Evolutionary conservation across 202 grass and related monocot genomes (phyloP).

Genomic region (Bolboschoenoplectus hybrid): DNA sequence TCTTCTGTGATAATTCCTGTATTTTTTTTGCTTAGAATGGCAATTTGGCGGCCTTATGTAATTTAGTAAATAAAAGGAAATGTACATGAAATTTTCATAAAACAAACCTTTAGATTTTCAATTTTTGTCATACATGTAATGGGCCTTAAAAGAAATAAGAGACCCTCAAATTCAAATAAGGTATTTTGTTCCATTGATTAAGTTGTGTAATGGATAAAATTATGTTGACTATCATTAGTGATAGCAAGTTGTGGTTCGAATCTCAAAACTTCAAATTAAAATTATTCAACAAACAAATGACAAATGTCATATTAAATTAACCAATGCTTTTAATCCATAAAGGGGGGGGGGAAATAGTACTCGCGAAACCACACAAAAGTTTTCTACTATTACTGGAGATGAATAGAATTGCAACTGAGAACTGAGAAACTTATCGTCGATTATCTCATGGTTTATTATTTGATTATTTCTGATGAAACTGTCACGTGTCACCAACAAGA

Average conservation of each 20-base stretch:
- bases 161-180: background rate
- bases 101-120: background rate
- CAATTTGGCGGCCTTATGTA: background rate
- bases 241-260: background rate
- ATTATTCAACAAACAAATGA: background rate
- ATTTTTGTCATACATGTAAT: background rate
- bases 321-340: too few species aligned
- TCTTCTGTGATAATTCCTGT: too few species aligned
- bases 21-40: too few species aligned
- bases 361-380: too few species aligned
- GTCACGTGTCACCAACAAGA: background rate
- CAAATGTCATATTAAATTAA: background rate
- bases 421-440: too few species aligned
- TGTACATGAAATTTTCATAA: background rate
- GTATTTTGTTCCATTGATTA: background rate
- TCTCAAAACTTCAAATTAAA: background rate
- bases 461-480: too few species aligned
- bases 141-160: too few species aligned
- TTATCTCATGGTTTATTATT: too few species aligned
- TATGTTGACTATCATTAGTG: background rate
- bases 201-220: background rate
- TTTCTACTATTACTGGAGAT: too few species aligned
- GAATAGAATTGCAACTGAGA: too few species aligned
- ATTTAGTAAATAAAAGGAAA: background rate
- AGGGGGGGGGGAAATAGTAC: too few species aligned